These are phyloP conservation scores for Cystobasidium onofrii DNA, from an alignment of 768 basidiomycete species.

Conservation along the genomic window DNA sequence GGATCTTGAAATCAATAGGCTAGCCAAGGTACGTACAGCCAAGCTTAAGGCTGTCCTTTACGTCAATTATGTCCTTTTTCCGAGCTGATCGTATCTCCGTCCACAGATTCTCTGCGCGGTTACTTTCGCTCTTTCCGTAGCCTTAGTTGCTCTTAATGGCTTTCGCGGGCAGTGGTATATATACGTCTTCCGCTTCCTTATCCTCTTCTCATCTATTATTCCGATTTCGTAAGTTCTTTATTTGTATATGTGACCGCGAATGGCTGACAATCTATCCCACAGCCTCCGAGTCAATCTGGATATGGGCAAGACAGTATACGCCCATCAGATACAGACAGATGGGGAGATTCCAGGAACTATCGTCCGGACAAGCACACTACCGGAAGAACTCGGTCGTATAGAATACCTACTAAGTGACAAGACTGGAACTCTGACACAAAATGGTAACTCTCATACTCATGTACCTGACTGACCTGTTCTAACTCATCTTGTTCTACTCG, in stretches of 20 bases:
- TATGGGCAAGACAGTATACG: slow-evolving; percentile 99
- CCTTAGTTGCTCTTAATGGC: slow-evolving; percentile 88
- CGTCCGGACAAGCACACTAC: slow-evolving; percentile 92
- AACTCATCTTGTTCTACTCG: not conserved
- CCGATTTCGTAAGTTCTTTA: slow-evolving; percentile 72
- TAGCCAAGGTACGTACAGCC: slow-evolving; percentile 66
- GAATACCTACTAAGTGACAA: slow-evolving; percentile 96
- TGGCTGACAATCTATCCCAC: not conserved
- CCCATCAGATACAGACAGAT: slow-evolving; percentile 89
- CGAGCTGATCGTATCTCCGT: too few relatives aligned
- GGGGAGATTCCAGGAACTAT: slow-evolving; percentile 87
- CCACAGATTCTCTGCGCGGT: slow-evolving; percentile 81
- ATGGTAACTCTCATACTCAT: slow-evolving; percentile 56
- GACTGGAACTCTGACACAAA: slow-evolving; percentile 94
- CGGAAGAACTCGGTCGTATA: slow-evolving; percentile 89
- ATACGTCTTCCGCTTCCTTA: slow-evolving; percentile 91
- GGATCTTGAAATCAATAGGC: slow-evolving; percentile 86
- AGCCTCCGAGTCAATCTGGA: slow-evolving; percentile 98
- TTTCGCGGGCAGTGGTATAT: slow-evolving; percentile 94
- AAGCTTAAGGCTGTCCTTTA: slow-evolving; percentile 28
- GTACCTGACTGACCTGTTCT: not conserved
- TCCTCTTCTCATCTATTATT: slow-evolving; percentile 96
- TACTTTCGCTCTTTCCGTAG: slow-evolving; percentile 81
- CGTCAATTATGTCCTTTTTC: too few relatives aligned
- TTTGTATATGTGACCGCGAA: not conserved